Base-by-base conservation (phyloP, 768 basidiomycete genomes). In the Lactifluus volemus region DNA sequence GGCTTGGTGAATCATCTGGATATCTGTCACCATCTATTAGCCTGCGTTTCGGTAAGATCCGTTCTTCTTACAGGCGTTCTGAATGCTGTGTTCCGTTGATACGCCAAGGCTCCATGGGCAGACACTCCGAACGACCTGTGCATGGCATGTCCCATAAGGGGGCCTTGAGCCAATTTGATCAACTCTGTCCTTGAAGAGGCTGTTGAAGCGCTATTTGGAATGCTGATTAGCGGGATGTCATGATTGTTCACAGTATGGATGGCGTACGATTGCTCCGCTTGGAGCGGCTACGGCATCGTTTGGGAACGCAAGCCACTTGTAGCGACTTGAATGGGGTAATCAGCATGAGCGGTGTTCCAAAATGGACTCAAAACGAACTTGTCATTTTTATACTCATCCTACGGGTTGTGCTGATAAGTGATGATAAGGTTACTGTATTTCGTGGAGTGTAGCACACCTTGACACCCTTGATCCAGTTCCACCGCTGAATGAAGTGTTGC, bases 51-150 rank as follows among this genome's bases (percentile, higher is more conserved):
- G 54, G 38, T 19, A 25, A 32, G 34, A 48, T 1, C 11, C 49
- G 5, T 38, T 50, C 7, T 2, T 81, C 88, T 70, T 68, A 91
- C 90, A 93, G 50, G 96, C 95, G 67, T 92, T 88, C 74, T 97
- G 95, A 61, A 98, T 92, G 72, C 90, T 93, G 60, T 84, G 82
- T 72, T 98, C 96, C 4, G 83, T 87, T 64, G 95, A 77, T 39
- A 94, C 89, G 3, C 95, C 96, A 67, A 92, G 91, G 68, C 86
- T 89, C 96, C 96, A 99, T 73, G 98, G 95, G 1, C 80, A 84
- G 21, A 94, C 89, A 63, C 88, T 91, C 56, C 96, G 82, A 47
- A 92, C 80, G 15, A 81, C 92, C 76, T 98, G 92, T 17, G 92
- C 86, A 39, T 76, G 76, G 68, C 86, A 87, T 8, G 77, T 78